Conservation (phyloP, 1,284 basidiomycete genomes). For the Sanghuangporus baumii region DNA sequence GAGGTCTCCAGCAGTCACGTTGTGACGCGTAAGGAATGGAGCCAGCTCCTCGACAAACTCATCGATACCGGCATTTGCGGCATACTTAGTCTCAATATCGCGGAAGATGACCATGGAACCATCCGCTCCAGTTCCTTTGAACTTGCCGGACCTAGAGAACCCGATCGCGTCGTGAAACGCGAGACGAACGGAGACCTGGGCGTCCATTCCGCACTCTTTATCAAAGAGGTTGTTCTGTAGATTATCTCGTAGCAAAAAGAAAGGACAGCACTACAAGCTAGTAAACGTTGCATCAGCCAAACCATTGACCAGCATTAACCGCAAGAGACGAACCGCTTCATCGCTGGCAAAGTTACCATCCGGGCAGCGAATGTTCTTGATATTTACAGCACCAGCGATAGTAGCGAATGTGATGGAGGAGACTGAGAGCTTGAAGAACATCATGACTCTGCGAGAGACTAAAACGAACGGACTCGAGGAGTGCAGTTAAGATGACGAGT, state of each 20-base stretch:
- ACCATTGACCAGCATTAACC: background rate
- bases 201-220: slow-evolving; percentile 18
- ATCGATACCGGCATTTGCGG: slow-evolving; percentile 26
- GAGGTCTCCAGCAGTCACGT: slow-evolving; percentile 26
- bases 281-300: background rate
- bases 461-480: background rate
- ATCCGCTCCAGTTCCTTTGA: slow-evolving; percentile 11
- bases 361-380: slow-evolving; percentile 19
- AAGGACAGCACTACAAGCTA: slow-evolving; percentile 18
- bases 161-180: slow-evolving; percentile 25
- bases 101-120: slow-evolving; percentile 18
- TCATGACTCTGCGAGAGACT: background rate
- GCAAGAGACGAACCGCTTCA: slow-evolving; percentile 3
- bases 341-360: slow-evolving; percentile 17
- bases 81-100: slow-evolving; percentile 13
- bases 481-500: background rate
- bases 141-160: slow-evolving; percentile 17
- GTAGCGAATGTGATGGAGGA: slow-evolving; percentile 3
- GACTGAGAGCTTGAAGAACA: slow-evolving; percentile 14
- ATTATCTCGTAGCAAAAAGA: slow-evolving; percentile 21
- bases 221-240: slow-evolving; percentile 21
- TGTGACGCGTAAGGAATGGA: slow-evolving; percentile 23
- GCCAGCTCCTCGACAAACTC: slow-evolving; percentile 24
- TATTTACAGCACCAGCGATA: slow-evolving; percentile 4
- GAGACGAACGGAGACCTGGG: slow-evolving; percentile 21